phyloP scores from a whole-genome alignment of 208 protist species.

The Blastocrithidia nonstop region DNA sequence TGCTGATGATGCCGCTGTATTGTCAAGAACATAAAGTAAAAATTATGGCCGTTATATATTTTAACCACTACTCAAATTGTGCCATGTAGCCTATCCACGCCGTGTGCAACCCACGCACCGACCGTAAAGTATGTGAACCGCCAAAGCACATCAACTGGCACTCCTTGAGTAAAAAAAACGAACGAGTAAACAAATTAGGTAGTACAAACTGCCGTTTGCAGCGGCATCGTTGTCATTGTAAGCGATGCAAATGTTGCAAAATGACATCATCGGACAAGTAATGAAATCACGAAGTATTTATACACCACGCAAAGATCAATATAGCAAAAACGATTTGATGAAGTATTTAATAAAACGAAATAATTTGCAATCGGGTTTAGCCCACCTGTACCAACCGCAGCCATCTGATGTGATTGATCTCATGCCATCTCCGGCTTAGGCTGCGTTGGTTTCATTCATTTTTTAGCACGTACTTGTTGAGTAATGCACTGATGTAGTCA shows the following conservation, averaged over 20 bases:
- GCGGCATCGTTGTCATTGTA: constrained; percentile 33
- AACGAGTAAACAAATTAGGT: constrained; percentile 12
- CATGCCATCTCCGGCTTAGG: constrained; percentile 51
- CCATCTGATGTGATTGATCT: constrained; percentile 23
- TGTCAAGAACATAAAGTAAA: too few species aligned
- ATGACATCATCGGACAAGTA: constrained; percentile 18
- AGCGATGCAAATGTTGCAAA: constrained; percentile 20
- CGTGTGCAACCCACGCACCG: too few species aligned
- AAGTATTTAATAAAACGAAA: constrained; percentile 6
- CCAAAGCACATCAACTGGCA: constrained; percentile 28
- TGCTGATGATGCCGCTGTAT: too few species aligned
- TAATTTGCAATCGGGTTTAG: not conserved
- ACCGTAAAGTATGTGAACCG: constrained; percentile 43
- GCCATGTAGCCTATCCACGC: too few species aligned
- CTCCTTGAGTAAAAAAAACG: constrained; percentile 14
- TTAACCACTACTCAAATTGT: too few species aligned
- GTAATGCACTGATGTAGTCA: too few species aligned
- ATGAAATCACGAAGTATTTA: too few species aligned
- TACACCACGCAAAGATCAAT: too few species aligned
- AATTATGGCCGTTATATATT: too few species aligned
- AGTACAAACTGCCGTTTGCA: constrained; percentile 22
- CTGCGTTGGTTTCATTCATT: constrained; percentile 33
- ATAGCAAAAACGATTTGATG: too few species aligned
- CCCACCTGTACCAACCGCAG: not conserved
- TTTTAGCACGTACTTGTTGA: constrained; percentile 10